Percentiles rank a stretch among this genome's conserved stretches.
phyloP scores from a whole-genome alignment of 2,329 filamentous ascomycete genomes.

The Diplodia intermedia region DNA sequence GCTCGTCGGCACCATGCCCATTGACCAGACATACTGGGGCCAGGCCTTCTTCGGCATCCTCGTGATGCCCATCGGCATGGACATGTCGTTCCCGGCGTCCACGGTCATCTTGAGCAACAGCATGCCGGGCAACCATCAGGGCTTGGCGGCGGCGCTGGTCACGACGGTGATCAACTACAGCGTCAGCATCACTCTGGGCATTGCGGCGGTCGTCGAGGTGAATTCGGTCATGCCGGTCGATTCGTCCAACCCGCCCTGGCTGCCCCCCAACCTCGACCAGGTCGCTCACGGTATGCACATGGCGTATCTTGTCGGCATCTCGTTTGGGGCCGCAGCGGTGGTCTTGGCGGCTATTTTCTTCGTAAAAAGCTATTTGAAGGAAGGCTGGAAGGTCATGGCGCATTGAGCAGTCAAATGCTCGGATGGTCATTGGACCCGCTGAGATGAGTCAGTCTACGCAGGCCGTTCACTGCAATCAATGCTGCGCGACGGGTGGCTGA shows the following conservation, averaged over 20 bases:
- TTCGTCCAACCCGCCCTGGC: not conserved
- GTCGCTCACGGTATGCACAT: slow-evolving; percentile 4
- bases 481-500: not conserved
- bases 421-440: not conserved
- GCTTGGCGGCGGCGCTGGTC: slow-evolving; percentile 26
- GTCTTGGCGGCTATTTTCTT: slow-evolving; percentile 22
- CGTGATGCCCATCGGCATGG: slow-evolving; percentile 47
- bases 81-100: slow-evolving; percentile 37
- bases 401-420: not conserved
- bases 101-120: slow-evolving; percentile 31
- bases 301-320: slow-evolving; percentile 17
- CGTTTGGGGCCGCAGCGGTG: slow-evolving; percentile 12
- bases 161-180: slow-evolving; percentile 32
- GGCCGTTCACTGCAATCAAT: not conserved
- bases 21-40: slow-evolving; percentile 47
- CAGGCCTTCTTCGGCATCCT: slow-evolving; percentile 47
- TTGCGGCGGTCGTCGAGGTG: slow-evolving; percentile 29
- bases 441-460: too few relatives aligned
- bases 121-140: slow-evolving; percentile 30
- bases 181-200: slow-evolving; percentile 25
- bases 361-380: slow-evolving; percentile 7
- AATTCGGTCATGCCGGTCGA: not conserved
- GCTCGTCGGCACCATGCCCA: slow-evolving; percentile 43
- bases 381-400: slow-evolving; percentile 29
- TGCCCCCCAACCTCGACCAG: not conserved